Evolutionary conservation across 192 early-diverging fungal species (phyloP), one percentile per base, ranked within the genome.

Genomic region (Rhizophagus clarus): DNA sequence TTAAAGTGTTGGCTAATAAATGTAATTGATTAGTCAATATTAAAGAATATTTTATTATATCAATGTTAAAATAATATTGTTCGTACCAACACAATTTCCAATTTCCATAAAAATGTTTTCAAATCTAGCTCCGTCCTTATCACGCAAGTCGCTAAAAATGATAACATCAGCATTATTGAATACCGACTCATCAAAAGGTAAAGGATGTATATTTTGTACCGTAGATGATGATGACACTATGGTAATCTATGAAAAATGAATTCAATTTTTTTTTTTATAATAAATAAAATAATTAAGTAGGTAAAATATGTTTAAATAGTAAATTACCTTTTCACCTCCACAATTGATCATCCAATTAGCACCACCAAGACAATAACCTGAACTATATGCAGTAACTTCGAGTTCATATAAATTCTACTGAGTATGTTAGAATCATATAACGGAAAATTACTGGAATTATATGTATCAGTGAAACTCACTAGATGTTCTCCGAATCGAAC

Each of bases 341-440:
- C 87, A 88, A 81, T 92, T 91, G n/a, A 95, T 84, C 5, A 88
- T 83, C 94, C 94, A 95, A 81, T 94, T 94, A 4, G 91, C 88
- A 24, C 90, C 88, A 8, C 94, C 94, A 60, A 95, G 87, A 68
- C 88, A 90, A 82, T 93, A 91, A 10, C 94, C 94, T 7, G 94
- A 91, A 79, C 94, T 95, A 79, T 92, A 86, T 4, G 93, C 88
- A 22, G 88, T 90, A 12, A 91, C 60, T 60, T 84, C 81, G 20
- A 86, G 71, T 47, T 82, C 83, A 63, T 80, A 84, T 26, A 86
- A 72, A 29, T 76, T 67, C 83, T 86, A 22, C n/a, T 40, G 8
- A 82, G 40, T 70, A 82, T 61, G 3, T 79, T 78, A 24, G 76
- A 77, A 37, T 81, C 76, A 34, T 31, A 82, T 29, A n/a, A 61